These are phyloP conservation scores for Blastocystis sp. DNA, from an alignment of 352 stramenopile genomes.

Conservation along the genomic window DNA sequence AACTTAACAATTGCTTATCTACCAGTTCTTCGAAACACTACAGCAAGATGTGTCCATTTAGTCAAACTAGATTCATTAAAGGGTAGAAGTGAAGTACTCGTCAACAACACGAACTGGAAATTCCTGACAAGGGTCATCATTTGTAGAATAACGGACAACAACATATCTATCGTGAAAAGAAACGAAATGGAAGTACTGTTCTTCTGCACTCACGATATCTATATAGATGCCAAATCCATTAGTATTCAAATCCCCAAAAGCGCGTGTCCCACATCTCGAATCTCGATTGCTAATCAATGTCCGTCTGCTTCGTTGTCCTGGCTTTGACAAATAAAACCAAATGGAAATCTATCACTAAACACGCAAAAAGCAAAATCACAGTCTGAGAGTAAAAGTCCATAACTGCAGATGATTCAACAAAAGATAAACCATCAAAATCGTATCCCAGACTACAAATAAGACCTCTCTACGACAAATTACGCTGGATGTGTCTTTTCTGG, in stretches of 20 bases:
- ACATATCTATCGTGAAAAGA: neutral
- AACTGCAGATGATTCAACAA: slow-evolving; percentile 42
- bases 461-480: neutral
- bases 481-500: slow-evolving; percentile 25
- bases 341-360: slow-evolving; percentile 8
- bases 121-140: slow-evolving; percentile 31
- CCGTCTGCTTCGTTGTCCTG: neutral
- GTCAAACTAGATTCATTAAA: neutral
- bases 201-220: slow-evolving; percentile 20
- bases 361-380: neutral
- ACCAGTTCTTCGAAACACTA: slow-evolving; percentile 28
- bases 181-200: neutral
- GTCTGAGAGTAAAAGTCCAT: slow-evolving; percentile 63
- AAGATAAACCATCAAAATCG: slow-evolving; percentile 9
- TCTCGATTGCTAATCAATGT: slow-evolving; percentile 43
- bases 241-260: slow-evolving; percentile 29
- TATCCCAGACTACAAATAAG: slow-evolving; percentile 16
- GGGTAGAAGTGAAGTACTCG: neutral
- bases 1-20: neutral
- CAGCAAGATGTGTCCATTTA: slow-evolving; percentile 31
- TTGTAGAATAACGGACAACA: slow-evolving; percentile 6
- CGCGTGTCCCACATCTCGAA: neutral
- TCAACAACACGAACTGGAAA: neutral
- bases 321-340: slow-evolving; percentile 31
- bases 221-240: slow-evolving; percentile 61